These are phyloP conservation scores for Amoebophrya sp. DNA, from an alignment of 169 alveolate genomes.

Conservation along the genomic window DNA sequence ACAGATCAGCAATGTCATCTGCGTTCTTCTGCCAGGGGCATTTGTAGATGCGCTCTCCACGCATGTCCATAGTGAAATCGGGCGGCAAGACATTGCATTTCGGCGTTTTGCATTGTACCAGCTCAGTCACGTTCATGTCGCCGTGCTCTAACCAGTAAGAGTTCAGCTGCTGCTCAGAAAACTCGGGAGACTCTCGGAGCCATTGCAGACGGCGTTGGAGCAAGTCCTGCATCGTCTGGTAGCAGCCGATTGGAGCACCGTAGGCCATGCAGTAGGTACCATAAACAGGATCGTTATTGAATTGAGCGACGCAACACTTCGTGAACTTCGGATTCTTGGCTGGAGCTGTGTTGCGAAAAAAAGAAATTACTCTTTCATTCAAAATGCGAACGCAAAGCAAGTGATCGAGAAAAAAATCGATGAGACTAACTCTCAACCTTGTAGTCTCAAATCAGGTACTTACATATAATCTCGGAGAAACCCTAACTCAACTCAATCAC, in stretches of 20 bases:
- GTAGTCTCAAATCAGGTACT: too few species aligned
- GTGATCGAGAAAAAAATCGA: neutral
- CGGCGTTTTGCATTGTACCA: neutral
- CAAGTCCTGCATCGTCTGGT: neutral
- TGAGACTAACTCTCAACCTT: neutral
- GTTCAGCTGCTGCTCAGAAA: neutral
- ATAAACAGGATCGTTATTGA: neutral
- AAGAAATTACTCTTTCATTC: neutral
- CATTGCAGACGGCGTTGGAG: neutral
- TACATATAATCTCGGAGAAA: too few species aligned
- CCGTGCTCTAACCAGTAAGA: neutral
- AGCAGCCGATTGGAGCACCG: neutral
- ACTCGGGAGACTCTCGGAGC: neutral
- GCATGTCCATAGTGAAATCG: neutral
- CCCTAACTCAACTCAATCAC: too few species aligned
- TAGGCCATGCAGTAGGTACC: neutral
- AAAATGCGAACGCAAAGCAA: neutral
- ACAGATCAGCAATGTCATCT: neutral
- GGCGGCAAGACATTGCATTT: neutral
- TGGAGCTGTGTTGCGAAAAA: too few species aligned
- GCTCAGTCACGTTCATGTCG: neutral
- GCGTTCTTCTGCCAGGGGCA: slow-evolving; percentile 27
- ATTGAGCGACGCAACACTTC: neutral
- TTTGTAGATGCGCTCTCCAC: neutral
- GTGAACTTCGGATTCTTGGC: neutral